Percentiles rank a stretch among this genome's conserved stretches.
phyloP scores from a whole-genome alignment of 2,329 filamentous ascomycete genomes.

The Hypomyces perniciosus region DNA sequence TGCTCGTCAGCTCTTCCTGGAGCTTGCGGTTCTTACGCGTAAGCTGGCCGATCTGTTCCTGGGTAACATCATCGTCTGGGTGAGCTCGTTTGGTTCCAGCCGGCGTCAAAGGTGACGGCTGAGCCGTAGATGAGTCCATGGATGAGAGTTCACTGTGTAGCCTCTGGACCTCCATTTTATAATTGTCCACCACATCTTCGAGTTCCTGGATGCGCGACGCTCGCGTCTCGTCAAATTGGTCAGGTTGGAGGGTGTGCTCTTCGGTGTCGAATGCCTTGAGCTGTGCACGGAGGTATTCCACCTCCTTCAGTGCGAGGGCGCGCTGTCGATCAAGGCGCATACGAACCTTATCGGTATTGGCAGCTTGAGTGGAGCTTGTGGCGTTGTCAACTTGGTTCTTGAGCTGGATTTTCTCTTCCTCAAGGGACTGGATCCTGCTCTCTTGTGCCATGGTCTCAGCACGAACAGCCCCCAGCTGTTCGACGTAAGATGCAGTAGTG shows the following conservation, averaged over 20 bases:
- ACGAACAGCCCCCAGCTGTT: slow-evolving; percentile 71
- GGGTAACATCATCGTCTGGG: slow-evolving; percentile 54
- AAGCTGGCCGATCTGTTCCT: slow-evolving; percentile 73
- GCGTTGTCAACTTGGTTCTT: slow-evolving; percentile 62
- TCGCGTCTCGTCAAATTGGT: slow-evolving; percentile 71
- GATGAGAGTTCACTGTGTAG: slow-evolving; percentile 69
- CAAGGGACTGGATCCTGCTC: slow-evolving; percentile 63
- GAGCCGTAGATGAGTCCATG: slow-evolving; percentile 42
- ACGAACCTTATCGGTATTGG: slow-evolving; percentile 30
- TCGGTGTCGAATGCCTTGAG: slow-evolving; percentile 83
- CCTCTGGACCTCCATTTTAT: slow-evolving; percentile 71
- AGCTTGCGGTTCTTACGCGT: slow-evolving; percentile 82
- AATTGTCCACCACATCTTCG: slow-evolving; percentile 79
- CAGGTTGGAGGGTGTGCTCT: slow-evolving; percentile 78
- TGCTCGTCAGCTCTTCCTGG: slow-evolving; percentile 66
- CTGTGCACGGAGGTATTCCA: slow-evolving; percentile 88
- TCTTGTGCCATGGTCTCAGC: slow-evolving; percentile 75
- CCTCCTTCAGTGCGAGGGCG: slow-evolving; percentile 79
- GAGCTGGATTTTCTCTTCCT: slow-evolving; percentile 62
- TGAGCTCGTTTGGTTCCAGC: slow-evolving; percentile 59
- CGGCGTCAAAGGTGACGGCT: background rate
- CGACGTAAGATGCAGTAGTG: slow-evolving; percentile 71
- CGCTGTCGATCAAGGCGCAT: slow-evolving; percentile 80
- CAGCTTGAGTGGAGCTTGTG: slow-evolving; percentile 7
- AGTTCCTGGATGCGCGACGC: slow-evolving; percentile 70